These are phyloP conservation scores for Hanseniaspora gamundiae DNA, from an alignment of 1,139 yeast species.

Conservation along the genomic window DNA sequence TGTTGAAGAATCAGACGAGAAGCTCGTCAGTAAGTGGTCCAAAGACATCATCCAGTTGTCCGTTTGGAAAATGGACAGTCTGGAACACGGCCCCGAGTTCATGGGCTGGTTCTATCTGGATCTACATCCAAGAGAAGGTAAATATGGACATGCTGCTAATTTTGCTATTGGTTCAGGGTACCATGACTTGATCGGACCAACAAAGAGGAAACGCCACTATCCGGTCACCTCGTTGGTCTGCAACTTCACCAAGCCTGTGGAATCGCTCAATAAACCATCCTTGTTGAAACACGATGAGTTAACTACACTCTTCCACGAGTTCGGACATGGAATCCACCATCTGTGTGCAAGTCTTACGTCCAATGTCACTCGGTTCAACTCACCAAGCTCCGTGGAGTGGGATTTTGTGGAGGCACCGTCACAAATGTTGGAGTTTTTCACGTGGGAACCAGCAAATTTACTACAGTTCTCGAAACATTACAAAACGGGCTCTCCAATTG, in stretches of 20 bases:
- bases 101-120: constrained; percentile 74
- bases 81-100: constrained; percentile 43
- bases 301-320: constrained; percentile 76
- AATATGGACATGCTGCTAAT: constrained; percentile 81
- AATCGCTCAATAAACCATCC: constrained; percentile 47
- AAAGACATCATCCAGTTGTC: constrained; percentile 64
- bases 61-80: constrained; percentile 52
- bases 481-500: constrained; percentile 44
- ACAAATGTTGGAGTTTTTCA: constrained; percentile 82
- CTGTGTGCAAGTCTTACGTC: constrained; percentile 54
- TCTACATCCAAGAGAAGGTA: constrained; percentile 75
- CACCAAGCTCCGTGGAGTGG: constrained; percentile 58
- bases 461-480: constrained; percentile 54
- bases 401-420: constrained; percentile 89
- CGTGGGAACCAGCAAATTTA: constrained; percentile 60
- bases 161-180: constrained; percentile 61
- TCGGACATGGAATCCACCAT: constrained; percentile 83
- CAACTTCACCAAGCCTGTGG: constrained; percentile 69
- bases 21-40: constrained; percentile 49
- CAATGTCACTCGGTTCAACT: constrained; percentile 54
- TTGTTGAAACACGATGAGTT: constrained; percentile 69
- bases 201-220: constrained; percentile 30
- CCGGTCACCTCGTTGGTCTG: constrained; percentile 76
- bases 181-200: constrained; percentile 30
- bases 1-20: constrained; percentile 33